These are phyloP conservation scores for Pseudogymnoascus sp. DNA, from an alignment of 2,329 filamentous ascomycete species.

Conservation along the genomic window DNA sequence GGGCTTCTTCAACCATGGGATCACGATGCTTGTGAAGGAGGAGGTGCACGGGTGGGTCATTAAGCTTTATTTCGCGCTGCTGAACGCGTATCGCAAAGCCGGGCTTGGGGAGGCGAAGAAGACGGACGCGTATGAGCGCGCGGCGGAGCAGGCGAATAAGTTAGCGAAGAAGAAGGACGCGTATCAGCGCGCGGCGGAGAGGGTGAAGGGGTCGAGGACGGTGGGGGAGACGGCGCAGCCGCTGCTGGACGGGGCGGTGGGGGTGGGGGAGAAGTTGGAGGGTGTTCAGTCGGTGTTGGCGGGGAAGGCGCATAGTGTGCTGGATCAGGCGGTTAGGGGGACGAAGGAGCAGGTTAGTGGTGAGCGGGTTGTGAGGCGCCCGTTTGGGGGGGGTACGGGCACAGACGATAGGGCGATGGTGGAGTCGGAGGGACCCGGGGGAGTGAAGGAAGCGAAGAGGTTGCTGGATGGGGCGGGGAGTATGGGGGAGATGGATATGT, in stretches of 20 bases:
- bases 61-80: slow-evolving; percentile 59
- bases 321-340: slow-evolving; percentile 11
- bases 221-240: neutral
- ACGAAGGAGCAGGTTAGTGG: neutral
- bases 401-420: neutral
- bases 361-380: slow-evolving; percentile 14
- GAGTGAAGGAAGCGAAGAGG: slow-evolving; percentile 12
- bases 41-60: slow-evolving; percentile 65
- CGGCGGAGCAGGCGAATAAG: slow-evolving; percentile 13
- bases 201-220: neutral
- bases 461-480: neutral
- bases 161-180: slow-evolving; percentile 15
- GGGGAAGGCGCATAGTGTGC: neutral
- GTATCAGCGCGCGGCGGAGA: slow-evolving; percentile 18
- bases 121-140: slow-evolving; percentile 16
- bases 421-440: neutral
- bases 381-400: neutral
- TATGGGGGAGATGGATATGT: neutral
- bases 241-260: neutral
- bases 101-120: slow-evolving; percentile 27
- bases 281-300: neutral
- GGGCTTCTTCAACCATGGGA: slow-evolving; percentile 76
- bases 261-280: neutral
- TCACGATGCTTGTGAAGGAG: slow-evolving; percentile 83
- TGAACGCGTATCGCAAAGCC: slow-evolving; percentile 40